Evolutionary conservation across 2,329 filamentous ascomycete species (phyloP).

Genomic region (Dissoconium aciculare): DNA sequence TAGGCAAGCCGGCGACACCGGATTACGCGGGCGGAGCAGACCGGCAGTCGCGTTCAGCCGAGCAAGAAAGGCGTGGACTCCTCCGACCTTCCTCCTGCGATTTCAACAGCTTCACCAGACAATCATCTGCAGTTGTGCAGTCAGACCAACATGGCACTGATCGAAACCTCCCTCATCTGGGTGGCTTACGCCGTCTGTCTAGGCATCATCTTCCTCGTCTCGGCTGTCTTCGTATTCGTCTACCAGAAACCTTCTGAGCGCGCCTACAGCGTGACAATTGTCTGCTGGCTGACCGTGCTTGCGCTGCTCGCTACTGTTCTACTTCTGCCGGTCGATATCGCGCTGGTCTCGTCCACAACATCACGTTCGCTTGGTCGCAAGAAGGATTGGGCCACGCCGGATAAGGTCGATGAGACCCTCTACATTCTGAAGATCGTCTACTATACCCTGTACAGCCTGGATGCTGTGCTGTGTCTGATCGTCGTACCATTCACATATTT

Average conservation of each 20-base stretch:
- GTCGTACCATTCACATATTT: slow-evolving; percentile 95
- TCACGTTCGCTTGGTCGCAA: slow-evolving; percentile 61
- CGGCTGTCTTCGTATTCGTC: slow-evolving; percentile 73
- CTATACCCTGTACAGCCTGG: slow-evolving; percentile 81
- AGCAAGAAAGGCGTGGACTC: too few relatives aligned
- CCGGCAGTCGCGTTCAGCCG: too few relatives aligned
- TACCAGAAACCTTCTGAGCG: slow-evolving; percentile 85
- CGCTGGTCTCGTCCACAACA: slow-evolving; percentile 78
- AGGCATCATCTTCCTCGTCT: slow-evolving; percentile 57
- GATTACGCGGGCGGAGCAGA: too few relatives aligned
- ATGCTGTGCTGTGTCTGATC: slow-evolving; percentile 75
- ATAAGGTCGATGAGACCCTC: slow-evolving; percentile 62
- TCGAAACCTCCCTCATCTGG: slow-evolving; percentile 89
- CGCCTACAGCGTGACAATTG: slow-evolving; percentile 62
- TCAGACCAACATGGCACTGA: slow-evolving; percentile 51
- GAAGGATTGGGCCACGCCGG: slow-evolving; percentile 87
- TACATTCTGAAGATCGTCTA: slow-evolving; percentile 76
- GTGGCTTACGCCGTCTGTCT: slow-evolving; percentile 78
- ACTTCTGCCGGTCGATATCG: slow-evolving; percentile 86
- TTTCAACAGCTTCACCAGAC: too few relatives aligned
- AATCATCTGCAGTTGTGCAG: too few relatives aligned
- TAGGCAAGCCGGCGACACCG: too few relatives aligned
- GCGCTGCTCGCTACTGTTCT: slow-evolving; percentile 81
- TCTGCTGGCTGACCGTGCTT: slow-evolving; percentile 77
- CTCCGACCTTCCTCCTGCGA: too few relatives aligned